These are phyloP conservation scores for Ogataea angusta DNA, from an alignment of 805 yeast species.

Conservation along the genomic window DNA sequence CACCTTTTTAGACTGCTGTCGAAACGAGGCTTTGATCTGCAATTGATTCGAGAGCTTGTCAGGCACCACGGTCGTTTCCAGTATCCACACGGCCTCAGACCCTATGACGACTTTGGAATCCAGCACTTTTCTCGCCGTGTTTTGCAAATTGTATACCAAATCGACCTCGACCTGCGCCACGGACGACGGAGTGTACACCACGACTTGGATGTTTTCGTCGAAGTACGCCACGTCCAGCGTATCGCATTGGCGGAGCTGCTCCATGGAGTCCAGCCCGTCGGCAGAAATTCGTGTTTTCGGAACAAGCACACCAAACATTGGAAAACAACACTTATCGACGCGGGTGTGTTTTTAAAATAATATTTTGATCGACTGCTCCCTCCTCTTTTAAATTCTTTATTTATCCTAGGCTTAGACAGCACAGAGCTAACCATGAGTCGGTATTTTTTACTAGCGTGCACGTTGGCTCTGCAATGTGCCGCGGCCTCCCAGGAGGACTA, in stretches of 20 bases:
- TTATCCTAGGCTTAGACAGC: constrained; percentile 8
- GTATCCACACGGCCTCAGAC: constrained; percentile 17
- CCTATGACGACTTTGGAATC: not conserved
- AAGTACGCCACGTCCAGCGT: constrained; percentile 13
- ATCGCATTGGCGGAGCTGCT: not conserved
- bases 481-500: constrained; percentile 8
- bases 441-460: not conserved
- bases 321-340: not conserved
- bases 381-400: not conserved
- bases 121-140: constrained; percentile 1
- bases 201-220: constrained; percentile 15
- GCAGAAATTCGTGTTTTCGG: not conserved
- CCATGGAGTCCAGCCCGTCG: not conserved
- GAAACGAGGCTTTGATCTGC: constrained; percentile 17
- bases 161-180: constrained; percentile 9
- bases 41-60: constrained; percentile 19
- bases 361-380: not conserved
- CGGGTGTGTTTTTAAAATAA: not conserved
- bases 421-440: not conserved
- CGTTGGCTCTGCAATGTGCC: not conserved
- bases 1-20: constrained; percentile 13
- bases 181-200: constrained; percentile 7
- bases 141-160: constrained; percentile 12
- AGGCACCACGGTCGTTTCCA: constrained; percentile 16
- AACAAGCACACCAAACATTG: constrained; percentile 6